Evolutionary conservation across 163 green algal species (phyloP), one percentile per base, ranked within the genome.

Genomic region (Coccomyxa subellipsoidea): DNA sequence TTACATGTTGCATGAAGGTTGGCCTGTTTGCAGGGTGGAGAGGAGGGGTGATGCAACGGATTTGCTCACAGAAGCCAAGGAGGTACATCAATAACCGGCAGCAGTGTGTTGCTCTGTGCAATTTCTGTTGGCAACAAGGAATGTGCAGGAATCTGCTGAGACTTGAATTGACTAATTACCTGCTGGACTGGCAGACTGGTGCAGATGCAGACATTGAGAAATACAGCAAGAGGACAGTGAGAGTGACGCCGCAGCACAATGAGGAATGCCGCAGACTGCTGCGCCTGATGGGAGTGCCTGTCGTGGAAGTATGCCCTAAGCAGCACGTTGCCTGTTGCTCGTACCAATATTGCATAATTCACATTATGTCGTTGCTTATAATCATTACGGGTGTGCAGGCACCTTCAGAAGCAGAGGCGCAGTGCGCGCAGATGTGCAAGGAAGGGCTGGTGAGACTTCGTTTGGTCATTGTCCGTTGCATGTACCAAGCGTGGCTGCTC

Each of bases 201-300:
- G 92, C 98, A 69, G 76, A 87, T 38, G 96, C 97, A 86, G 94
- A 92, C 6, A 88, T 99, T 10, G 96, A 98, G 83, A 98, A 98
- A 90, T 98, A 96, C 88, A 93, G 87, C 85, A 94, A 94, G 81
- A 85, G 90, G 31, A 92, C 90, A 7, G 75, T 93, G 36, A 85
- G 92, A 69, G 94, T 98, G 37, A 98, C 95, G 7, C 86, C 84
- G 69, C 83, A 98, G 85, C 95, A 99, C 85, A 99, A 98, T 82
- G 94, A 98, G 71, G 97, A 99, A 80, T 99, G 96, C 91, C 95
- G 95, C 86, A 84, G 84, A 21, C 89, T 99, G 85, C 92, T 99
- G 75, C 82, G 82, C 38, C 92, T 99, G 27, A 97, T 99, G 94
- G 97, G 97, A 1, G 94, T 99, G 21, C 97, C 97, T 1, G 89